A percentile compares a stretch with the other conserved stretches of the same genome.
Evolutionary conservation across 768 basidiomycete species (phyloP).

Genomic region (Lentinula edodes): DNA sequence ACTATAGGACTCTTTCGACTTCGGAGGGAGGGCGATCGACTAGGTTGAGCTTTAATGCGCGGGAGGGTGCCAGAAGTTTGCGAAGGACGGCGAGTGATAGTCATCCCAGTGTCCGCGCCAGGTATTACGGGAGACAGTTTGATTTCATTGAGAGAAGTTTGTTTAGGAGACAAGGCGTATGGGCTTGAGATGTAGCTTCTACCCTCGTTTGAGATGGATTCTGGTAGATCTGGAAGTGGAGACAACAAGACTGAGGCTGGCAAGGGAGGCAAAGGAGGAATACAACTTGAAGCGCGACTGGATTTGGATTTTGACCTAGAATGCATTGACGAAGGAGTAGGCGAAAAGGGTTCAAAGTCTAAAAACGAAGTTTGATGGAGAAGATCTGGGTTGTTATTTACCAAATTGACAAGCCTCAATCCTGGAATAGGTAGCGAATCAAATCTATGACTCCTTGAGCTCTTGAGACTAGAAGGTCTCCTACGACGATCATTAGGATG

Average conservation of each 20-base stretch:
- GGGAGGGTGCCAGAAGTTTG: conserved; percentile 7
- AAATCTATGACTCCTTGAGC: conserved; percentile 14
- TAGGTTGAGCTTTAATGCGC: conserved; percentile 8
- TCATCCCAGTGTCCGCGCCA: neutral
- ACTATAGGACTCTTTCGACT: conserved; percentile 30
- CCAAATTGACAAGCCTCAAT: conserved; percentile 17
- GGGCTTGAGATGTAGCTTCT: conserved; percentile 22
- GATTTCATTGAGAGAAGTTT: neutral
- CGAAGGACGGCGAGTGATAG: conserved; percentile 6
- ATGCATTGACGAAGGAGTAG: neutral
- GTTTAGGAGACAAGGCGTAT: conserved; percentile 17
- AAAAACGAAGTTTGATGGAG: neutral
- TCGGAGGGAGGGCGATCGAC: conserved; percentile 19
- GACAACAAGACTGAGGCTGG: conserved; percentile 5
- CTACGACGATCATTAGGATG: conserved; percentile 8
- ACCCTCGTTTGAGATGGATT: neutral
- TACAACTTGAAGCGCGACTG: neutral
- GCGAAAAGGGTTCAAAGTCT: conserved; percentile 1
- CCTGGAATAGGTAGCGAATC: conserved; percentile 9
- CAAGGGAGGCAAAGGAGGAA: conserved; percentile 2
- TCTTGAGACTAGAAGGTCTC: conserved; percentile 21
- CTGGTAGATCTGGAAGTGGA: conserved; percentile 1
- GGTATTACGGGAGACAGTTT: conserved; percentile 5
- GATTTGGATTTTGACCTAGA: neutral
- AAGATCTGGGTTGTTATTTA: neutral